A percentile compares a stretch with the other conserved stretches of the same genome.
These are phyloP conservation scores for Rhodotorula sp. DNA, from an alignment of 1,284 basidiomycete species.

Conservation along the genomic window DNA sequence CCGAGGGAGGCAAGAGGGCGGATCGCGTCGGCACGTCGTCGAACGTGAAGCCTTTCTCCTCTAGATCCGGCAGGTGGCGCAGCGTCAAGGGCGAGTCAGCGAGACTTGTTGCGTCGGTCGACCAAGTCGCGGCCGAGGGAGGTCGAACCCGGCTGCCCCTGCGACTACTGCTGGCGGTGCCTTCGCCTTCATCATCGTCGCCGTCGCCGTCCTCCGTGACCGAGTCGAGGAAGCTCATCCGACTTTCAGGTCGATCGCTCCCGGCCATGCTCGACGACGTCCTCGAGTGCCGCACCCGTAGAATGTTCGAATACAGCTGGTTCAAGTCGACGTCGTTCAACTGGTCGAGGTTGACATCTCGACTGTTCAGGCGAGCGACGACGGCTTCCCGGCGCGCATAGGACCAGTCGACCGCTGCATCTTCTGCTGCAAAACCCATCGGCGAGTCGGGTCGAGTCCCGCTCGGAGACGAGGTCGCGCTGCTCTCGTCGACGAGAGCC, in stretches of 20 bases:
- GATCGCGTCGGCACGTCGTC: conserved; percentile 11
- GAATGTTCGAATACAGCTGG: conserved; percentile 78
- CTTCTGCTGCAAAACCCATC: conserved; percentile 50
- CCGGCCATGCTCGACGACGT: conserved; percentile 38
- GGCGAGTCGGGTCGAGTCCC: conserved; percentile 68
- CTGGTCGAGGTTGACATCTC: conserved; percentile 82
- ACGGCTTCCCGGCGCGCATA: conserved; percentile 90
- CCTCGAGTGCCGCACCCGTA: conserved; percentile 73
- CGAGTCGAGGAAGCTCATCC: conserved; percentile 54
- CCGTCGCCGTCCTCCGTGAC: conserved; percentile 45
- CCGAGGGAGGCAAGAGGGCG: conserved; percentile 19
- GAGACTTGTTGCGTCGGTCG: conserved; percentile 80
- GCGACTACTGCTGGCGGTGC: background rate
- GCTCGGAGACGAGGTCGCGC: conserved; percentile 26
- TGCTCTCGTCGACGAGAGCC: conserved; percentile 31
- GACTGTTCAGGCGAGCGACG: conserved; percentile 67
- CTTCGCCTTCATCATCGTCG: conserved; percentile 21
- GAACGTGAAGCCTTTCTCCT: conserved; percentile 21
- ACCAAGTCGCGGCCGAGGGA: conserved; percentile 63
- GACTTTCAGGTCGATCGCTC: conserved; percentile 70
- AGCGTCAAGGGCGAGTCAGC: conserved; percentile 57
- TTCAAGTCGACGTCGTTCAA: conserved; percentile 90
- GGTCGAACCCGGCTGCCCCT: conserved; percentile 54
- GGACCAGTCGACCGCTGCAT: conserved; percentile 71
- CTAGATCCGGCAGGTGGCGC: conserved; percentile 47